Percentiles rank a stretch among this genome's conserved stretches.
phyloP scores from a whole-genome alignment of 179 eudicot species.

The Camellia oleifera region DNA sequence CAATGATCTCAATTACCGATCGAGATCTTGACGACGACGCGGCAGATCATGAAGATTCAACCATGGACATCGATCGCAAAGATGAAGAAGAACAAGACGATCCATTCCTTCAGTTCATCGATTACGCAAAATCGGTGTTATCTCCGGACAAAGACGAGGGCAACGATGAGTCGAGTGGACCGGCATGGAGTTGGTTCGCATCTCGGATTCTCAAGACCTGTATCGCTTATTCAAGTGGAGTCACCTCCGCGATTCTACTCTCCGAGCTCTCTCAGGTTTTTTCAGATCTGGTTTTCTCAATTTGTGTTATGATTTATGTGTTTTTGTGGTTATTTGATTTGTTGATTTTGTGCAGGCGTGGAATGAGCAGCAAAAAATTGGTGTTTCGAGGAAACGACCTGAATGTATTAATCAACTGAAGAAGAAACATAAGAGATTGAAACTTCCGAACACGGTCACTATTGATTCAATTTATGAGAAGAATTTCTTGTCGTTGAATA shows the following conservation, averaged over 20 bases:
- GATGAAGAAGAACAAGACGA: conserved; percentile 36
- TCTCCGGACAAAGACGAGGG: conserved; percentile 26
- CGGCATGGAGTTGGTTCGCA: conserved; percentile 89
- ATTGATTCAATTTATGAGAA: conserved; percentile 78
- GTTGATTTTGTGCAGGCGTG: conserved; percentile 54
- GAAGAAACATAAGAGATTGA: conserved; percentile 61
- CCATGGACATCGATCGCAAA: conserved; percentile 26
- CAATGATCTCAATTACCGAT: conserved; percentile 8
- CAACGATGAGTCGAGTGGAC: conserved; percentile 40
- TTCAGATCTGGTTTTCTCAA: not conserved
- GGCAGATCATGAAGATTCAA: conserved; percentile 5
- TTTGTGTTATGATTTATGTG: not conserved
- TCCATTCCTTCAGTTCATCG: conserved; percentile 61
- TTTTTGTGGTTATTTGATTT: not conserved
- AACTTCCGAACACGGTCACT: conserved; percentile 62
- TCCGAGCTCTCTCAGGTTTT: conserved; percentile 82
- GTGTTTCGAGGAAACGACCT: conserved; percentile 62
- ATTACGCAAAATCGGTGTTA: conserved; percentile 60
- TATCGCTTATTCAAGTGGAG: conserved; percentile 80
- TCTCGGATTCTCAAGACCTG: conserved; percentile 79
- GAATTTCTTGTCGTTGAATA: conserved; percentile 66
- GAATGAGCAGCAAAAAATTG: conserved; percentile 66
- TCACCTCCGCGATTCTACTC: conserved; percentile 88
- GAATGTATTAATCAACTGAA: conserved; percentile 60
- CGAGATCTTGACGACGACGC: not conserved